Evolutionary conservation across 805 yeast genomes (phyloP).

Genomic region (Candida coquimbonensis): DNA sequence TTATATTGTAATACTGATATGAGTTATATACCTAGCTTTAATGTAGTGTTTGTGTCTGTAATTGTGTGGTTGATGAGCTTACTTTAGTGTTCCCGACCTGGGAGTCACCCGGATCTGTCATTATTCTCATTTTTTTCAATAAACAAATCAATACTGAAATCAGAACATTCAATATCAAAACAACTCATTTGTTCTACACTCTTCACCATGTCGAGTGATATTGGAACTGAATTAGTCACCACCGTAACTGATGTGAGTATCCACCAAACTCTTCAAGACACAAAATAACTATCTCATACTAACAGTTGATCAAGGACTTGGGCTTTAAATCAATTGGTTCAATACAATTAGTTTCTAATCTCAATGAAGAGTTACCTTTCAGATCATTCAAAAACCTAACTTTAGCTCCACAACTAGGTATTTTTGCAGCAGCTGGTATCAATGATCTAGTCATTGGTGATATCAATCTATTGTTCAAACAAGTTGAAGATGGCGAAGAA

Average conservation of each 20-base stretch:
- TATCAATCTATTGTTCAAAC: slow-evolving; percentile 27
- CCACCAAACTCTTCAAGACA: neutral
- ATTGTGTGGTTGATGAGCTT: neutral
- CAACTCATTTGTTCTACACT: neutral
- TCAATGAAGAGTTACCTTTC: slow-evolving; percentile 30
- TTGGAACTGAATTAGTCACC: slow-evolving; percentile 14
- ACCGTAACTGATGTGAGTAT: slow-evolving; percentile 16
- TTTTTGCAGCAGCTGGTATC: slow-evolving; percentile 35
- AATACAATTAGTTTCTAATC: slow-evolving; percentile 28
- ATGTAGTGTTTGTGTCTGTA: neutral
- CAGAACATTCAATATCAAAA: neutral
- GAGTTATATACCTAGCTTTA: neutral
- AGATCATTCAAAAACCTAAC: slow-evolving; percentile 30
- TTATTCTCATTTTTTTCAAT: neutral
- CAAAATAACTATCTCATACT: slow-evolving; percentile 1
- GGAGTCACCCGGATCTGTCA: neutral
- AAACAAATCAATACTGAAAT: neutral
- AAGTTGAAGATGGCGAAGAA: slow-evolving; percentile 15
- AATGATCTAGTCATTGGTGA: slow-evolving; percentile 29
- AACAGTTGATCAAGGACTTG: slow-evolving; percentile 25
- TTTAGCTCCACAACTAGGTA: slow-evolving; percentile 25
- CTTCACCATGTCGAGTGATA: slow-evolving; percentile 7
- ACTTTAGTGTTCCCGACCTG: too few species aligned
- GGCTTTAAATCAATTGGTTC: slow-evolving; percentile 36
- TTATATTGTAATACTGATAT: neutral